Conservation (phyloP, 1,284 basidiomycete genomes). For the Pholiota adiposa region DNA sequence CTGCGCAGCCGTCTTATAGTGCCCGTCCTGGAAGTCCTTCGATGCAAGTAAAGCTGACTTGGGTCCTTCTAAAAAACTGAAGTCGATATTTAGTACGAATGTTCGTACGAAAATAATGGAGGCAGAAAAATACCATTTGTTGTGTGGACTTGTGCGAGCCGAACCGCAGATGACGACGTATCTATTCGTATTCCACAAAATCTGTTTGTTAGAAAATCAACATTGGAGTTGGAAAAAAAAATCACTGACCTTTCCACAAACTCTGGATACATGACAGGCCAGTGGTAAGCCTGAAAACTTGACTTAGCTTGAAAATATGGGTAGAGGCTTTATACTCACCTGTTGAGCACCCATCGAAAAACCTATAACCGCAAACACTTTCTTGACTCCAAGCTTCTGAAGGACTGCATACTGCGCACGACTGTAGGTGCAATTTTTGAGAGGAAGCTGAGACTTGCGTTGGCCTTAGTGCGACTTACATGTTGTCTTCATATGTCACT, state of each 20-base stretch:
- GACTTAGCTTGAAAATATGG: neutral
- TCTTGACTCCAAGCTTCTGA: constrained; percentile 49
- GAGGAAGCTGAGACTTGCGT: neutral
- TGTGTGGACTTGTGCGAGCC: constrained; percentile 64
- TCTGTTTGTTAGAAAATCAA: neutral
- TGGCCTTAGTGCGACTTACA: constrained; percentile 38
- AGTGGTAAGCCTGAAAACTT: constrained; percentile 54
- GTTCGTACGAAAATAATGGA: no score
- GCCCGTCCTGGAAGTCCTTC: constrained; percentile 59
- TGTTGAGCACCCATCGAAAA: constrained; percentile 73
- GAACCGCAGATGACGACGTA: constrained; percentile 61
- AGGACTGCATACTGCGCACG: constrained; percentile 52
- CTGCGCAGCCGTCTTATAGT: constrained; percentile 54
- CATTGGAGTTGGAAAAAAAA: neutral
- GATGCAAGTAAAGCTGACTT: constrained; percentile 60
- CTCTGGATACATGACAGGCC: constrained; percentile 64
- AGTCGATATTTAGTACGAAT: no score
- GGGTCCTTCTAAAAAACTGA: constrained; percentile 64
- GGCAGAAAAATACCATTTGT: constrained; percentile 46
- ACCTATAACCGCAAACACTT: constrained; percentile 54
- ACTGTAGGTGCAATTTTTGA: neutral
- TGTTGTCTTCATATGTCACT: constrained; percentile 61
- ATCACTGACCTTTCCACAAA: constrained; percentile 50
- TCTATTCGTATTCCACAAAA: constrained; percentile 30
- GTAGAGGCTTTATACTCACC: constrained; percentile 28